phyloP scores from a whole-genome alignment of 352 stramenopile species.

The Pythium rhizo-oryzae region DNA sequence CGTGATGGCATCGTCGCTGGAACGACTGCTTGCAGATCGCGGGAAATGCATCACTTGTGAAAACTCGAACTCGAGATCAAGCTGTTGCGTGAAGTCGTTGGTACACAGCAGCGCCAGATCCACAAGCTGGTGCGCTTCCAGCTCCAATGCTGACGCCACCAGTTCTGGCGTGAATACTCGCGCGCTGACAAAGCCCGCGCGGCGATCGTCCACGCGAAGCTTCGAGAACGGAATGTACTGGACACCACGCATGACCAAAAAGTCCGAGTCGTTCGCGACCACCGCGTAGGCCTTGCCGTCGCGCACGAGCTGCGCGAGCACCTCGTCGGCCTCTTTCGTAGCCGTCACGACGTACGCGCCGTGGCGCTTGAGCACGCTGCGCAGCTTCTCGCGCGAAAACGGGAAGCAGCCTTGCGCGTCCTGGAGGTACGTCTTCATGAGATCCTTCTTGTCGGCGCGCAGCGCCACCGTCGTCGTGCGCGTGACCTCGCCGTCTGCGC shows the following conservation, averaged over 20 bases:
- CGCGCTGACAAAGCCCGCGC: conserved; percentile 43
- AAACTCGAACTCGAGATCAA: conserved; percentile 71
- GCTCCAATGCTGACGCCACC: conserved; percentile 58
- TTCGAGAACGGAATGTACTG: conserved; percentile 82
- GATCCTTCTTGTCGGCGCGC: conserved; percentile 20
- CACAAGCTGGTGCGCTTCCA: conserved; percentile 73
- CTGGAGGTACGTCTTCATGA: conserved; percentile 38
- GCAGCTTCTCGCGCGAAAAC: conserved; percentile 76
- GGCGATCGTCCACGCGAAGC: conserved; percentile 35
- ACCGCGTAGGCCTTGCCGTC: conserved; percentile 57
- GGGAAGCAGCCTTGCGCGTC: conserved; percentile 72
- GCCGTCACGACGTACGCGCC: conserved; percentile 54
- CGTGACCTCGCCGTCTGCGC: not conserved
- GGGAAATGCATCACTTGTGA: conserved; percentile 56
- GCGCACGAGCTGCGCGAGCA: conserved; percentile 67
- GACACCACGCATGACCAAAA: conserved; percentile 80
- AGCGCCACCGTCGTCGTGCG: conserved; percentile 9
- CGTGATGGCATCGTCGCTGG: conserved; percentile 40
- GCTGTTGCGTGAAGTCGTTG: conserved; percentile 84
- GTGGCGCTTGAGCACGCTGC: conserved; percentile 54
- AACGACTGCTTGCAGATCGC: conserved; percentile 34
- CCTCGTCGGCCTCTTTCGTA: conserved; percentile 74
- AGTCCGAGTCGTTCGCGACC: conserved; percentile 88
- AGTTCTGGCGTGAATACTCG: conserved; percentile 74
- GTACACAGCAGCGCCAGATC: conserved; percentile 86